These are phyloP conservation scores for Vigna angularis DNA, from an alignment of 306 rosid species.

Conservation along the genomic window DNA sequence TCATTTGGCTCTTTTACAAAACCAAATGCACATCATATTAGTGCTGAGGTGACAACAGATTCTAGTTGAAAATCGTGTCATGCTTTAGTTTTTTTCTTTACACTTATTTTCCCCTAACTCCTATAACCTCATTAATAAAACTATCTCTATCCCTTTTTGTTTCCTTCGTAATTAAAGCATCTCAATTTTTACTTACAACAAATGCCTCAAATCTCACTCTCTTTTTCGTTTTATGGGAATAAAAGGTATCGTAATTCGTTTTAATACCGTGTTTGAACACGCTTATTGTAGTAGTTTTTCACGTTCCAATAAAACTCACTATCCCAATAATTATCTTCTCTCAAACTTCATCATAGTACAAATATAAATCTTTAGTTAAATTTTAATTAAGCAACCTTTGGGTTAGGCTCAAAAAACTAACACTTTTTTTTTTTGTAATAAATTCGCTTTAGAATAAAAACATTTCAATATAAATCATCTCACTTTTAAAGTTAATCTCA, in stretches of 20 bases:
- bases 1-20: slow-evolving; percentile 34
- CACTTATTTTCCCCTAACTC: neutral
- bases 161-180: neutral
- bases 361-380: too few species aligned
- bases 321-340: neutral
- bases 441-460: too few species aligned
- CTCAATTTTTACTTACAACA: neutral
- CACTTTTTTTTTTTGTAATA: too few species aligned
- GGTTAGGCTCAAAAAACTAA: too few species aligned
- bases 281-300: neutral
- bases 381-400: too few species aligned
- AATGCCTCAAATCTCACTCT: neutral
- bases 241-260: neutral
- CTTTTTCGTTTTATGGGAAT: neutral
- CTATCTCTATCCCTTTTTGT: neutral
- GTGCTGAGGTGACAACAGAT: neutral
- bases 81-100: neutral
- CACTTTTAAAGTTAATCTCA: too few species aligned
- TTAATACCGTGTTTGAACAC: neutral
- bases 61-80: neutral
- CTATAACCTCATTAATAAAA: neutral
- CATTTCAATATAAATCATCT: too few species aligned
- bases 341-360: neutral
- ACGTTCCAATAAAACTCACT: neutral
- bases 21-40: neutral